Percentiles rank a stretch among this genome's conserved stretches.
These are phyloP conservation scores for Quambalaria eucalypti DNA, from an alignment of 1,284 basidiomycete species.

Conservation along the genomic window DNA sequence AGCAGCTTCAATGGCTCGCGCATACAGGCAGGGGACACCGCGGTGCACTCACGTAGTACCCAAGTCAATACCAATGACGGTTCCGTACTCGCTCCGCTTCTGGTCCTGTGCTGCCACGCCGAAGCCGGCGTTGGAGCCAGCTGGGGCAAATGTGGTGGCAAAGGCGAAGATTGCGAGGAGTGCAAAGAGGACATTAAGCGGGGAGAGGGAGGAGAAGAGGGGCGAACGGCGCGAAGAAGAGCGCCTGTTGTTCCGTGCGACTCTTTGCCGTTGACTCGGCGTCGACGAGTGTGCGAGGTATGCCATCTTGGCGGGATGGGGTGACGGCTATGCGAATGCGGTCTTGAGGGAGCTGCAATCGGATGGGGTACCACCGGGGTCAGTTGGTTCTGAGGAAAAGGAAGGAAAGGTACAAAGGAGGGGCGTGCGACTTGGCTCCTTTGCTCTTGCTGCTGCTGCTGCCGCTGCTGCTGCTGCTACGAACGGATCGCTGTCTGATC, in stretches of 20 bases:
- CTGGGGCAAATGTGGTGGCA: constrained; percentile 20
- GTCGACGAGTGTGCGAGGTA: not conserved
- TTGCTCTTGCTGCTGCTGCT: too few relatives aligned
- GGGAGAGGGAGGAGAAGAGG: constrained; percentile 13
- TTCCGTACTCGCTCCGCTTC: constrained; percentile 58
- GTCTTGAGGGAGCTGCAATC: too few relatives aligned
- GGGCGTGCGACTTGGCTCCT: too few relatives aligned
- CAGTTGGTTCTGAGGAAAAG: too few relatives aligned
- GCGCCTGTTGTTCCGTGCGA: not conserved
- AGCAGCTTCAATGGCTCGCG: not conserved
- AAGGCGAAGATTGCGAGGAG: constrained; percentile 33
- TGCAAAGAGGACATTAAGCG: constrained; percentile 32
- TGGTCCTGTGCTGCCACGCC: constrained; percentile 38
- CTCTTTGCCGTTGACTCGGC: not conserved
- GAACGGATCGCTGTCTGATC: too few relatives aligned
- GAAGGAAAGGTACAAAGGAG: too few relatives aligned
- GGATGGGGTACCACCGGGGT: too few relatives aligned
- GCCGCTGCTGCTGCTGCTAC: too few relatives aligned
- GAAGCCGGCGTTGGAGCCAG: constrained; percentile 18
- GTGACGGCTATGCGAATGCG: too few relatives aligned
- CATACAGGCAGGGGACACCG: constrained; percentile 2
- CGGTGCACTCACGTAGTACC: constrained; percentile 49
- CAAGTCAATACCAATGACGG: constrained; percentile 74
- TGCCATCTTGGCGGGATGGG: not conserved
- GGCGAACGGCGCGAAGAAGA: not conserved